phyloP scores from a whole-genome alignment of 1,284 basidiomycete genomes.

The Papiliotrema terrestris region DNA sequence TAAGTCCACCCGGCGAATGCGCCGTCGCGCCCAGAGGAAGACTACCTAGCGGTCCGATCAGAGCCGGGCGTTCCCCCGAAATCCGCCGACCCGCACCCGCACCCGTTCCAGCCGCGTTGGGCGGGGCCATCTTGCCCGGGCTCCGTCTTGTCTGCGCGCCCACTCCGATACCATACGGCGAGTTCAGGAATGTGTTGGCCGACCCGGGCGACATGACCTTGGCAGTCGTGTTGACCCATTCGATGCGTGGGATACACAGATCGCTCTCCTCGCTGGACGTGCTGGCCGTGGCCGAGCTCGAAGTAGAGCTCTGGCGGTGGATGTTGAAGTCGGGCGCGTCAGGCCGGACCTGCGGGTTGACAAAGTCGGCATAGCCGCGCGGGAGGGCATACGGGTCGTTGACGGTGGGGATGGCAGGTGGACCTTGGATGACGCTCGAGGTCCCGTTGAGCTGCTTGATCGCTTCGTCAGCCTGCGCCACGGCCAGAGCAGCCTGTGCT shows the following conservation, averaged over 20 bases:
- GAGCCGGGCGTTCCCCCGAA: constrained; percentile 4
- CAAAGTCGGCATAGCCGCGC: constrained; percentile 23
- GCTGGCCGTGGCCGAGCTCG: constrained; percentile 24
- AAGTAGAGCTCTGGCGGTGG: constrained; percentile 31
- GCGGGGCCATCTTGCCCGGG: constrained; percentile 1
- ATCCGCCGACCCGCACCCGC: constrained; percentile 18
- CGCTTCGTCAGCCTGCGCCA: constrained; percentile 43
- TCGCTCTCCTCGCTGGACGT: constrained; percentile 44
- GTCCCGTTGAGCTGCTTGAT: constrained; percentile 43
- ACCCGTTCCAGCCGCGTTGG: not conserved
- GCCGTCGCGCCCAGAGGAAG: constrained; percentile 23
- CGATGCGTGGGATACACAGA: constrained; percentile 38
- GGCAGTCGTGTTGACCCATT: constrained; percentile 36
- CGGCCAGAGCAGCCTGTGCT: constrained; percentile 17
- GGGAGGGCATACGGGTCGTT: constrained; percentile 15
- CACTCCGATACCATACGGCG: constrained; percentile 6
- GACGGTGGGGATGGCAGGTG: constrained; percentile 3
- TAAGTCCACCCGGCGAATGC: constrained; percentile 14
- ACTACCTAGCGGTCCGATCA: not conserved
- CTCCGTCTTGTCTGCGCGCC: not conserved
- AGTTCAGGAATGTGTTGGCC: constrained; percentile 4
- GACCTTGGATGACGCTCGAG: constrained; percentile 31
- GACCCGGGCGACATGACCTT: constrained; percentile 1
- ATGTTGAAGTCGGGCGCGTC: not conserved
- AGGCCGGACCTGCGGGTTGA: constrained; percentile 8